A percentile compares a stretch with the other conserved stretches of the same genome.
phyloP scores from a whole-genome alignment of 805 yeast genomes.

The Maudiozyma serrabonitensis region DNA sequence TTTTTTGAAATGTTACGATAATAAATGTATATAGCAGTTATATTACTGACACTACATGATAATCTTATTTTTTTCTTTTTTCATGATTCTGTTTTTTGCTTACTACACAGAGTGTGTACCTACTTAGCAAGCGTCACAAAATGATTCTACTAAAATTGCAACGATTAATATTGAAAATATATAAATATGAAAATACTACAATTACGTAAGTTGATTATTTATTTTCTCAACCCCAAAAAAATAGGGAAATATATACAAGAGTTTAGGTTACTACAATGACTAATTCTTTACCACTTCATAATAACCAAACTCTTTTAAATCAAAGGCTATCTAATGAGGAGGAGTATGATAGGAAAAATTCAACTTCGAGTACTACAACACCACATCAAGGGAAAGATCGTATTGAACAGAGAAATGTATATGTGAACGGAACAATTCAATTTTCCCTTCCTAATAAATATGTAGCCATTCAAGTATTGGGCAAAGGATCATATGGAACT shows the following conservation, averaged over 20 bases:
- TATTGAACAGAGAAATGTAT: constrained; percentile 25
- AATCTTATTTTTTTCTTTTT: no score
- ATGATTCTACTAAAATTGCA: neutral
- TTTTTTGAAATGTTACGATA: no score
- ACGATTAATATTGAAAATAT: neutral
- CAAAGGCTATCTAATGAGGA: neutral
- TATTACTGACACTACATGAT: no score
- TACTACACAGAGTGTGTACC: no score
- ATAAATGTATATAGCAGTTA: no score
- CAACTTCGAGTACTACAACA: no score
- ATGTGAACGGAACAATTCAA: constrained; percentile 6
- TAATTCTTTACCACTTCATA: neutral
- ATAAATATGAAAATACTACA: neutral
- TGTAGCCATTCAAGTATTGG: constrained; percentile 47
- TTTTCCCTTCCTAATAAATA: constrained; percentile 59
- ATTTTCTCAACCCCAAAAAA: neutral
- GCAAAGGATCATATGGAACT: constrained; percentile 80
- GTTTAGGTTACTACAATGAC: neutral
- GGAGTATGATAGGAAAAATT: no score
- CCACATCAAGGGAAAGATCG: no score
- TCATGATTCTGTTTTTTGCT: no score
- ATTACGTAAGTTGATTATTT: no score
- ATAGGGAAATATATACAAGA: neutral
- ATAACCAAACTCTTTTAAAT: neutral
- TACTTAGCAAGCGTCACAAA: no score